phyloP scores from a whole-genome alignment of 2,329 filamentous ascomycete genomes.

The Helminthosporium solani region DNA sequence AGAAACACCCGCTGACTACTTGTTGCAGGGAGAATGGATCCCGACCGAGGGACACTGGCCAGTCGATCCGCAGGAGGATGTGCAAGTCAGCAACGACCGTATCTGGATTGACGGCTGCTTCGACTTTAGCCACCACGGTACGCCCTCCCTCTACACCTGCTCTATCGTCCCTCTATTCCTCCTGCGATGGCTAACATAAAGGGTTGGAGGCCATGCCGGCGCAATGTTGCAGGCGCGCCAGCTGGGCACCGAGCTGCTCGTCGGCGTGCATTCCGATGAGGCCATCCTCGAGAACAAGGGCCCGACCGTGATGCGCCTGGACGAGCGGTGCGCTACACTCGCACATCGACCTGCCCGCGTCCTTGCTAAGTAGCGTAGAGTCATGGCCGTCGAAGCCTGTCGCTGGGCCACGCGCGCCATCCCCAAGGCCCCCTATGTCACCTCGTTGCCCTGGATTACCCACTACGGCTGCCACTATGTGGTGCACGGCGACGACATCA shows the following conservation, averaged over 20 bases:
- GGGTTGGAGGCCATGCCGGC: slow-evolving; percentile 75
- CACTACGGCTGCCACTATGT: slow-evolving; percentile 96
- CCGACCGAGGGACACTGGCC: slow-evolving; percentile 61
- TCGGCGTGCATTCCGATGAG: slow-evolving; percentile 94
- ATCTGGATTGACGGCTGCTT: slow-evolving; percentile 99
- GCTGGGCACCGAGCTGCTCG: slow-evolving; percentile 82
- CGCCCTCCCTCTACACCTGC: slow-evolving; percentile 2
- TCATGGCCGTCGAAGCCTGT: slow-evolving; percentile 90
- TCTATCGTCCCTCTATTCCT: too few relatives aligned
- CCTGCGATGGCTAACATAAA: not conserved
- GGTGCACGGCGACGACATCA: slow-evolving; percentile 96
- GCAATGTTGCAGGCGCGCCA: slow-evolving; percentile 95
- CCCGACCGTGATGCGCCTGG: slow-evolving; percentile 92
- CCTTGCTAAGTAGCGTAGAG: slow-evolving; percentile 49
- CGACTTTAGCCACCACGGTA: slow-evolving; percentile 97
- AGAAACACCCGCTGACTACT: slow-evolving; percentile 4
- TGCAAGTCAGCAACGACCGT: slow-evolving; percentile 63
- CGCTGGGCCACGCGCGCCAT: slow-evolving; percentile 88
- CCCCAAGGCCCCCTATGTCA: slow-evolving; percentile 89
- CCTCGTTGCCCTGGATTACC: slow-evolving; percentile 86
- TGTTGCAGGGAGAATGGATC: slow-evolving; percentile 42
- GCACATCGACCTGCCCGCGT: not conserved
- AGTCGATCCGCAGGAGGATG: slow-evolving; percentile 63
- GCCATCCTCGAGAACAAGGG: slow-evolving; percentile 96
- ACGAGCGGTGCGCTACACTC: slow-evolving; percentile 66